Evolutionary conservation across 2,329 filamentous ascomycete genomes (phyloP).

Genomic region (Xylaria sp.): DNA sequence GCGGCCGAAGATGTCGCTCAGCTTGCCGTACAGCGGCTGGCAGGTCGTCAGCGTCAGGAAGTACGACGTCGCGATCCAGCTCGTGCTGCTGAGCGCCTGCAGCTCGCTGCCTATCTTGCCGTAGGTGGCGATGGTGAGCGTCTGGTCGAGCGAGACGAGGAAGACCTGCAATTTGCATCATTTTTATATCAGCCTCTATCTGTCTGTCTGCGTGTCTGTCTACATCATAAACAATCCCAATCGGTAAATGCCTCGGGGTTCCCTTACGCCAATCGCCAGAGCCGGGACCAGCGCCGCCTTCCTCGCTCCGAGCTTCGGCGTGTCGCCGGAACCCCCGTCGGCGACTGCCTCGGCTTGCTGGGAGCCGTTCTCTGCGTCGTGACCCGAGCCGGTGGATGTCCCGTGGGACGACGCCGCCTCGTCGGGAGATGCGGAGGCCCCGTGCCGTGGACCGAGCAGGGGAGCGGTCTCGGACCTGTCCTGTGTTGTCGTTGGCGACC

Average conservation of each 20-base stretch:
- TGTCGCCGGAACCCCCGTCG: conserved; percentile 34
- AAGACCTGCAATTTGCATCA: conserved; percentile 65
- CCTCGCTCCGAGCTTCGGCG: conserved; percentile 42
- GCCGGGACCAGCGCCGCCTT: conserved; percentile 45
- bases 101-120: conserved; percentile 80
- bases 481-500: conserved; percentile 26
- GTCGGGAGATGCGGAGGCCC: conserved; percentile 26
- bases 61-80: conserved; percentile 51
- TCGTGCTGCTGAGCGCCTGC: conserved; percentile 76
- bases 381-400: conserved; percentile 34
- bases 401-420: conserved; percentile 34
- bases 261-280: conserved; percentile 43
- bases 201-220: background rate
- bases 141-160: conserved; percentile 78
- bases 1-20: conserved; percentile 61
- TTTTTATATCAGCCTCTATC: background rate
- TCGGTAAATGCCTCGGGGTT: background rate
- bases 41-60: conserved; percentile 53
- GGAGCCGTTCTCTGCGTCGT: conserved; percentile 11
- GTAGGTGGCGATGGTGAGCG: conserved; percentile 81
- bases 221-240: background rate
- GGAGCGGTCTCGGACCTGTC: conserved; percentile 44
- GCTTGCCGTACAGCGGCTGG: conserved; percentile 59
- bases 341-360: conserved; percentile 44
- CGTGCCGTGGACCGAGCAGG: conserved; percentile 37